Evolutionary conservation across 768 basidiomycete species (phyloP).

Genomic region (Gloeostereum incarnatum): DNA sequence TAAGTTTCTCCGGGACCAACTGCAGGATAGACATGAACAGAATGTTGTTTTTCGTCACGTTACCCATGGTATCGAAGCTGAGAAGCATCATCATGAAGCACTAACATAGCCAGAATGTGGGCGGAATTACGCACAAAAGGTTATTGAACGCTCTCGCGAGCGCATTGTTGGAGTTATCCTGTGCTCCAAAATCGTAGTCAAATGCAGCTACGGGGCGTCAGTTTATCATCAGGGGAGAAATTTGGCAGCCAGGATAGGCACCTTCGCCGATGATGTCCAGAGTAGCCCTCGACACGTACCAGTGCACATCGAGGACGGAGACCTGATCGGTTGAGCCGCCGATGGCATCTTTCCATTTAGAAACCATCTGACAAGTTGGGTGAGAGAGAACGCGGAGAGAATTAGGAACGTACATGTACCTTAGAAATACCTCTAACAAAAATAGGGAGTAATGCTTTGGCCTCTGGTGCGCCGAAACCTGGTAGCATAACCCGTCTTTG

Average conservation of each 20-base stretch:
- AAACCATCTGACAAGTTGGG: slow-evolving; percentile 11
- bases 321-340: slow-evolving; percentile 5
- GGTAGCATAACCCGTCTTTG: slow-evolving; percentile 23
- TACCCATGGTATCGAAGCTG: slow-evolving; percentile 15
- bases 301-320: slow-evolving; percentile 15
- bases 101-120: not conserved
- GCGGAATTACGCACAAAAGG: slow-evolving; percentile 20
- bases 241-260: slow-evolving; percentile 6
- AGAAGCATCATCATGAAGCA: not conserved
- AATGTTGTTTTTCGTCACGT: slow-evolving; percentile 14
- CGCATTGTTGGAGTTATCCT: slow-evolving; percentile 25
- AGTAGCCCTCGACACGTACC: slow-evolving; percentile 22
- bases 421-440: slow-evolving; percentile 18
- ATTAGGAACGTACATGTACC: slow-evolving; percentile 5
- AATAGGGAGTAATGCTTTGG: slow-evolving; percentile 17
- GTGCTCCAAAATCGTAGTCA: slow-evolving; percentile 34
- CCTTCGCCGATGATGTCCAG: slow-evolving; percentile 29
- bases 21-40: not conserved
- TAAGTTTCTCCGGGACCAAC: not conserved
- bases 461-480: slow-evolving; percentile 18
- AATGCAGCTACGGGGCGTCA: slow-evolving; percentile 19
- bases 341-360: slow-evolving; percentile 19
- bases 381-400: not conserved
- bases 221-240: slow-evolving; percentile 15
- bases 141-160: slow-evolving; percentile 26